These are phyloP conservation scores for Neopestalotiopsis sp. DNA, from an alignment of 2,329 filamentous ascomycete species.

Conservation along the genomic window DNA sequence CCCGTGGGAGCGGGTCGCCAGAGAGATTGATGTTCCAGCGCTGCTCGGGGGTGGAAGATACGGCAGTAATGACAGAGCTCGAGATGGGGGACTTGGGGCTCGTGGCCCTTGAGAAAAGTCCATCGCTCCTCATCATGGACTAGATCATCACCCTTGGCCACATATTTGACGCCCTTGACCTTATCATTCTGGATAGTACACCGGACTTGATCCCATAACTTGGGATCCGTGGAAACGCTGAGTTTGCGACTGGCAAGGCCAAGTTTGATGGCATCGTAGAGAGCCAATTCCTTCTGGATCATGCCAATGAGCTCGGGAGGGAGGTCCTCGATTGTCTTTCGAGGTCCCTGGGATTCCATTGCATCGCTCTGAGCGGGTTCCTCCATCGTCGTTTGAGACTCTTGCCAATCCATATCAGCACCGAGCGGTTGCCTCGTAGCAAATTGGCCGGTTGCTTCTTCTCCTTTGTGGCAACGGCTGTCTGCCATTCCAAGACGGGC, in stretches of 20 bases:
- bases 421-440: too few species aligned
- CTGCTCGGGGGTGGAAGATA: conserved; percentile 19
- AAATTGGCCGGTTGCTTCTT: too few species aligned
- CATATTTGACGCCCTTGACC: conserved; percentile 11
- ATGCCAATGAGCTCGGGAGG: conserved; percentile 18
- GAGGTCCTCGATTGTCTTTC: conserved; percentile 12
- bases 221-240: neutral
- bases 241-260: conserved; percentile 14
- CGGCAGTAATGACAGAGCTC: conserved; percentile 22
- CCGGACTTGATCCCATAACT: conserved; percentile 8
- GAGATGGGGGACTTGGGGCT: conserved; percentile 11
- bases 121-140: conserved; percentile 15
- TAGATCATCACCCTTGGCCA: neutral
- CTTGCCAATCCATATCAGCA: too few species aligned
- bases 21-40: conserved; percentile 3
- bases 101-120: conserved; percentile 17
- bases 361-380: too few species aligned
- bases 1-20: conserved; percentile 11
- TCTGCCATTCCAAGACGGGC: too few species aligned
- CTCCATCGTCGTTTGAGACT: too few species aligned
- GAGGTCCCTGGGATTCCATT: neutral
- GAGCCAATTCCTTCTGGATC: conserved; percentile 13
- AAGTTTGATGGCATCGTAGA: conserved; percentile 19
- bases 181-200: neutral
- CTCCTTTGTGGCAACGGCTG: too few species aligned